Evolutionary conservation across 768 basidiomycete species (phyloP), one percentile per base, ranked within the genome.

Genomic region (Lactifluus piperatus): DNA sequence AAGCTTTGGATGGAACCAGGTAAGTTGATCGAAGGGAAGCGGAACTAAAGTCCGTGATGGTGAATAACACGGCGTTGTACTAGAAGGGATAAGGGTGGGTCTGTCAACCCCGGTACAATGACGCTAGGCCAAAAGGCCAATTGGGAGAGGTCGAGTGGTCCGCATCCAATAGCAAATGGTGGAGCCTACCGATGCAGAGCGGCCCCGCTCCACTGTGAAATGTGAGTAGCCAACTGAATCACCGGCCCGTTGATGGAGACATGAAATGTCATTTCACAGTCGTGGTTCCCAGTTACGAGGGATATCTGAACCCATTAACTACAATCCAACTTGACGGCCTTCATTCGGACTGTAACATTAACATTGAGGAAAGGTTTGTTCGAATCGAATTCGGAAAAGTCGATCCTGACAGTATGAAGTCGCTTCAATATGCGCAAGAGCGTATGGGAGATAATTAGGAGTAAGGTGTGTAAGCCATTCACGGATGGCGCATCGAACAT

Each of bases 401-500:
- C 16, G 29, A 8, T 5, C 34, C 36, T 36, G 49, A 26, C 34
- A 32, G 20, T 22, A 9, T 36, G 34, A 51, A n/a, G n/a, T n/a
- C n/a, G n/a, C 34, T 18, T 51, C 22, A 51, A 6, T 30, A 7
- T 29, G 27, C 7, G 14, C 11, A 39, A 11, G 37, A 18, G 16
- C 1, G 18, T 39, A 32, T 29, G 5, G n/a, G 8, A 8, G 8
- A 30, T 32, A 30, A 30, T 29, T 9, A 27, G 27, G 46, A 36
- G 46, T 20, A 5, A 4, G 18, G 20, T 22, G 7, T 30, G 14
- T 13, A 20, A 18, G n/a, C 20, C 24, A 6, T 26, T 34, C 36
- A 43, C 45, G 62, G 45, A 56, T 20, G 48, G 50, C 26, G 36
- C 54, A 44, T 41, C 32, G 27, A 57, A 50, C 36, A 13, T 41